A percentile compares a stretch with the other conserved stretches of the same genome.
These are phyloP conservation scores for Alternaria conjuncta DNA, from an alignment of 2,329 filamentous ascomycete genomes.

Conservation along the genomic window DNA sequence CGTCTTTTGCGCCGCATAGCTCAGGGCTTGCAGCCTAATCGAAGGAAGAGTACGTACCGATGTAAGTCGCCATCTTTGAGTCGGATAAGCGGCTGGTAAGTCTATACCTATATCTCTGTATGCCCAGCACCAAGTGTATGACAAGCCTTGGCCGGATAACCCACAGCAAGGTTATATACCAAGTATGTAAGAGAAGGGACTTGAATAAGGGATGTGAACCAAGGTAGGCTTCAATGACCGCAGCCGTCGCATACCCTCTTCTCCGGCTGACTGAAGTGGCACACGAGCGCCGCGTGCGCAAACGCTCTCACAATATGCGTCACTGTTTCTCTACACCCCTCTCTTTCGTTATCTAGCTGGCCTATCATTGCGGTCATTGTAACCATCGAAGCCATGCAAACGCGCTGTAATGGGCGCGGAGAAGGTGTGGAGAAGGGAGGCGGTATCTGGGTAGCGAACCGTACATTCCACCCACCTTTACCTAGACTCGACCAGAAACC, in stretches of 20 bases:
- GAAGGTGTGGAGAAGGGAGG: background rate
- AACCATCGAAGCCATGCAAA: background rate
- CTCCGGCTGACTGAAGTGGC: slow-evolving; percentile 13
- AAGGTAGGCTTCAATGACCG: background rate
- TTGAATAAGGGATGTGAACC: background rate
- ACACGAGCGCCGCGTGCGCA: slow-evolving; percentile 6
- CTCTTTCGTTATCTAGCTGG: background rate
- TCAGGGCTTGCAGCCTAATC: no score
- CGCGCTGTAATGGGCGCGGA: background rate
- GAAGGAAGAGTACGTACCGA: background rate
- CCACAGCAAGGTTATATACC: background rate
- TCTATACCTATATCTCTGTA: background rate
- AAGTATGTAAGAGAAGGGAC: background rate
- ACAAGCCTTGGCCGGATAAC: background rate
- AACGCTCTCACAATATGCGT: slow-evolving; percentile 13
- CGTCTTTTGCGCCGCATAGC: no score
- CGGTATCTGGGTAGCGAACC: background rate
- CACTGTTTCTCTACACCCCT: slow-evolving; percentile 8
- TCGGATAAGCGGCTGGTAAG: background rate
- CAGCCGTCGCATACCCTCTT: slow-evolving; percentile 9
- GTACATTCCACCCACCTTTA: background rate
- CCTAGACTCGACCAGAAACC: background rate
- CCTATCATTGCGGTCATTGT: background rate
- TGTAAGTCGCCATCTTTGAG: background rate
- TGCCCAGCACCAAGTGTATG: background rate